Evolutionary conservation across 2,329 filamentous ascomycete species (phyloP).

Genomic region (Chalaropsis thielavioides): DNA sequence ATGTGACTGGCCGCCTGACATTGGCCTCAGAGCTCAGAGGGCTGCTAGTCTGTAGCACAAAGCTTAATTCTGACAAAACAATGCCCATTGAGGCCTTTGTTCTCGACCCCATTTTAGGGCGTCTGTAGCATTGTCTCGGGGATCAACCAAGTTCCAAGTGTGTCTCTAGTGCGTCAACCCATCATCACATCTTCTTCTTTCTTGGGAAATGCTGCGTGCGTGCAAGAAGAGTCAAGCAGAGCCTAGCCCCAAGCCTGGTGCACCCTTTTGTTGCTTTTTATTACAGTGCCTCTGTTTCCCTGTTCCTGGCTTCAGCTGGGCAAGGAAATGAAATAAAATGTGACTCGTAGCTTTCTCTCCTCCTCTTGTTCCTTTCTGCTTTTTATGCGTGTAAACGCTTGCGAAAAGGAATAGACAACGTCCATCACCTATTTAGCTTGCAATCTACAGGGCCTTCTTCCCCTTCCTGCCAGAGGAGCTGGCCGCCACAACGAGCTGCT

Average conservation of each 20-base stretch:
- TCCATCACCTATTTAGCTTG: background rate
- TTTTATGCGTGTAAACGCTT: background rate
- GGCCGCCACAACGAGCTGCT: background rate
- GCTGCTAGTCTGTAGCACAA: background rate
- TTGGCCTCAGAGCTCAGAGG: background rate
- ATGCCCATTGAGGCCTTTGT: background rate
- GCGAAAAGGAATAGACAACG: background rate
- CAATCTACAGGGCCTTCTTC: background rate
- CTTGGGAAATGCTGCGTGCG: no score
- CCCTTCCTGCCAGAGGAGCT: background rate
- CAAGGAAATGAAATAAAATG: constrained; percentile 1
- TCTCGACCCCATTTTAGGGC: background rate
- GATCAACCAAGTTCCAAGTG: background rate
- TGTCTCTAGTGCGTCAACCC: background rate
- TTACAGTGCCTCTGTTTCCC: background rate
- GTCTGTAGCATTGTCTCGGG: background rate
- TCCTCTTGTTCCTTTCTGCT: background rate
- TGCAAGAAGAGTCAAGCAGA: no score
- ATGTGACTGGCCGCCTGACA: background rate
- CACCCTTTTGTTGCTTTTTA: background rate
- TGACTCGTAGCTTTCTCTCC: background rate
- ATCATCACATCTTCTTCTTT: background rate
- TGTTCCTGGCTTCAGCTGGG: constrained; percentile 1
- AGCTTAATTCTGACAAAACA: background rate
- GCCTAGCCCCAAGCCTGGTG: no score